Base-by-base conservation (phyloP, 305 asterid species). In the Rubia peregrina region DNA sequence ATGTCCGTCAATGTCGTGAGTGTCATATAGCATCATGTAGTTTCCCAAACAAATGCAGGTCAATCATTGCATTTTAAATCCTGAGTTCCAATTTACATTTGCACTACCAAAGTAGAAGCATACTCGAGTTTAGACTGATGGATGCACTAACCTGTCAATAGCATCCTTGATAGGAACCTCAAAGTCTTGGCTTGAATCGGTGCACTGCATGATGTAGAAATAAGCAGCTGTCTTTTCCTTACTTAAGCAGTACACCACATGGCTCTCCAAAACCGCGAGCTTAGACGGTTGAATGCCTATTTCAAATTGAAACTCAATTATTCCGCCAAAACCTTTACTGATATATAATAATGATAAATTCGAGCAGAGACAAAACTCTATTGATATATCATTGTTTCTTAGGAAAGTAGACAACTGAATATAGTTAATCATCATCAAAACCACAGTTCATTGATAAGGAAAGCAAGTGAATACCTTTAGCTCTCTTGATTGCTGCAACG, bases 401-500 rank as follows among this genome's bases (percentile, higher is more conserved):
- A 55, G 48, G 16, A 7, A 55, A 55, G 61, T 17, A 55, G 26
- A n/a, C 61, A 16, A 6, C 5, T 22, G 44, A 17, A 3, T 42
- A 26, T 16, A 41, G 17, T 21, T 40, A 7, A 16, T 14, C 41
- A 40, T 22, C 19, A 6, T 59, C 9, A 7, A 26, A 16, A 56
- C 11, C 26, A 55, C 55, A 56, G n/a, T 36, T 38, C 41, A 56
- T 55, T 40, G 6, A 12, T 26, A 59, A 42, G 19, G 57, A 14
- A 62, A 33, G 13, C 36, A 11, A 71, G 19, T 12, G 44, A 66
- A 43, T 72, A 88, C 92, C 89, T 76, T 82, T n/a, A 36, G 70
- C 76, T 19, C 76, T 86, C 80, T 82, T 69, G 71, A 88, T 85
- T 40, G 83, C 82, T 65, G 77, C 72, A 79, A 59, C 80, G 13